Conservation (phyloP, 1,139 yeast species). For the Lodderomyces orthopsilosis region DNA sequence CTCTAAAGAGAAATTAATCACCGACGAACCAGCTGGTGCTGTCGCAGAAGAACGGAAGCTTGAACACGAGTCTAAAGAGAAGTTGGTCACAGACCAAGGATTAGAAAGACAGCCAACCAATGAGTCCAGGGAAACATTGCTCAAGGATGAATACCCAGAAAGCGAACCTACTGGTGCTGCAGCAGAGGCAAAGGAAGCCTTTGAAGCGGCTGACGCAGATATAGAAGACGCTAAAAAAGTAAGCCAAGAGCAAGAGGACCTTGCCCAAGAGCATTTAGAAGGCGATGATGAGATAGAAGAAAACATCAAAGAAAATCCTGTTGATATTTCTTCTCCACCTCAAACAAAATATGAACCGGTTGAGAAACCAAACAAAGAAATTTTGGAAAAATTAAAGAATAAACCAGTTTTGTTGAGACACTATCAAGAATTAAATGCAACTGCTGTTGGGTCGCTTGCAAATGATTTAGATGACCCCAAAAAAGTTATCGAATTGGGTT, state of each 20-base stretch:
- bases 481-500: constrained; percentile 51
- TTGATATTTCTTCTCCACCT: constrained; percentile 34
- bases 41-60: neutral
- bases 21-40: neutral
- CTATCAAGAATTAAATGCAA: constrained; percentile 48
- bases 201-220: constrained; percentile 6
- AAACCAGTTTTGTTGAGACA: constrained; percentile 49
- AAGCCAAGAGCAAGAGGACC: constrained; percentile 3
- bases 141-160: neutral
- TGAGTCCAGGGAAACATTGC: constrained; percentile 1
- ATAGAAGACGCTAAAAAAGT: constrained; percentile 6
- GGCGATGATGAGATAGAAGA: constrained; percentile 25
- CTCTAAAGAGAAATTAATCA: neutral
- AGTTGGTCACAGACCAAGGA: neutral
- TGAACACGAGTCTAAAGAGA: neutral
- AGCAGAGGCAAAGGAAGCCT: constrained; percentile 5
- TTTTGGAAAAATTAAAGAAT: constrained; percentile 41
- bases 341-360: constrained; percentile 35
- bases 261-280: constrained; percentile 5
- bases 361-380: constrained; percentile 35
- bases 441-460: constrained; percentile 48
- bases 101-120: neutral
- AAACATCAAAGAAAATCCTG: constrained; percentile 27
- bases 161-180: constrained; percentile 6
- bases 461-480: constrained; percentile 47